Evolutionary conservation across 2,329 filamentous ascomycete species (phyloP).

Genomic region (Dactylonectria macrodidyma): DNA sequence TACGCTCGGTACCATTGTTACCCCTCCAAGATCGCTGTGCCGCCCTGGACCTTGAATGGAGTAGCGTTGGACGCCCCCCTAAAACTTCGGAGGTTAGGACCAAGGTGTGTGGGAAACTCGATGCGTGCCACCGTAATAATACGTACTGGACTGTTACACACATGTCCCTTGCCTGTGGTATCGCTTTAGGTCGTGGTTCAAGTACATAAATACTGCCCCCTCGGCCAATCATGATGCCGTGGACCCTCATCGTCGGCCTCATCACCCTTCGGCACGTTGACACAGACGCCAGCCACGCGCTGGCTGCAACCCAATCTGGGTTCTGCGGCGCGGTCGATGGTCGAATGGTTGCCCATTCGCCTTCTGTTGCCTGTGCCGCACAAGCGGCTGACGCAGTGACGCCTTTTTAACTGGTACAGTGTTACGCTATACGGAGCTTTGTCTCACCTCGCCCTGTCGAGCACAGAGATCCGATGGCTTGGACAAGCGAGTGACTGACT

Average conservation of each 20-base stretch:
- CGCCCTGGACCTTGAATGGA: constrained; percentile 1
- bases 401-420: background rate
- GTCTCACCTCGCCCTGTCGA: background rate
- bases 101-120: constrained; percentile 5
- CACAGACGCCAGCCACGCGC: constrained; percentile 6
- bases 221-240: constrained; percentile 19
- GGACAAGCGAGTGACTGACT: background rate
- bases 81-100: constrained; percentile 26
- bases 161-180: background rate
- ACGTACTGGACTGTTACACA: background rate
- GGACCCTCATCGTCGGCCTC: constrained; percentile 9
- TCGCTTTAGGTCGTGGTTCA: constrained; percentile 4
- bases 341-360: background rate
- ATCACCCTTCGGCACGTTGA: constrained; percentile 1
- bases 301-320: constrained; percentile 20
- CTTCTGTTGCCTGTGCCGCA: background rate
- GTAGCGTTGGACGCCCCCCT: constrained; percentile 10
- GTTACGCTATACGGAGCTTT: background rate
- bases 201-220: background rate
- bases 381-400: no score
- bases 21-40: background rate
- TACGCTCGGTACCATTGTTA: background rate
- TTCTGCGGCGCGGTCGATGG: background rate
- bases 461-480: background rate
- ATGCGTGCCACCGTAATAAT: background rate